Evolutionary conservation across 192 early-diverging fungal genomes (phyloP).

Genomic region (Podila minutissima): DNA sequence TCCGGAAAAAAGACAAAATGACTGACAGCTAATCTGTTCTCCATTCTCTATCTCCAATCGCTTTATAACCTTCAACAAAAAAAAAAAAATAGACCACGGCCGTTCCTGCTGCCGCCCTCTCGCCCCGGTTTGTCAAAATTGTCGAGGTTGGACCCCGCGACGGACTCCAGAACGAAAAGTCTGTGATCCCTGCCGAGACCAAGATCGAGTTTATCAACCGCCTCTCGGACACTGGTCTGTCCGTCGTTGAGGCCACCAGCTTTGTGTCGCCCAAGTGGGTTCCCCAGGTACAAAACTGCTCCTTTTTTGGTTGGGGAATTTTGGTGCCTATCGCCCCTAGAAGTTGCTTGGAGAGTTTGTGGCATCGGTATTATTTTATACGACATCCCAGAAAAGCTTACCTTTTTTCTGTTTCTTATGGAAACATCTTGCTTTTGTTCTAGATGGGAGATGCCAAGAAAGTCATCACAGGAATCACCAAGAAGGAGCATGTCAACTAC

Average conservation of each 20-base stretch:
- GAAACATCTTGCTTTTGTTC: slow-evolving; percentile 1
- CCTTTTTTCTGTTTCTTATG: background rate
- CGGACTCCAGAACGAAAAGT: slow-evolving; percentile 96
- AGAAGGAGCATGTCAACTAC: slow-evolving; percentile 75
- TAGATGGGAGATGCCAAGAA: slow-evolving; percentile 89
- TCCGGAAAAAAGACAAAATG: too few species aligned
- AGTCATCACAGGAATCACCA: slow-evolving; percentile 76
- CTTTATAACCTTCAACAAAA: too few species aligned
- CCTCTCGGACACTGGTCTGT: slow-evolving; percentile 81
- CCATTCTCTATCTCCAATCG: too few species aligned
- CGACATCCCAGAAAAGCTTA: too few species aligned
- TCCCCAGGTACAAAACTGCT: slow-evolving; percentile 71
- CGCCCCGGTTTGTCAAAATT: slow-evolving; percentile 76
- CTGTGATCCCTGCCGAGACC: slow-evolving; percentile 77
- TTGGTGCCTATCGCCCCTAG: too few species aligned
- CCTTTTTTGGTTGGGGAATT: background rate
- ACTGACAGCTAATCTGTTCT: too few species aligned
- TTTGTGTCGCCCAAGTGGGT: slow-evolving; percentile 99
- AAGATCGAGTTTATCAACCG: slow-evolving; percentile 91
- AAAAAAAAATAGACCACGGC: slow-evolving; percentile 11
- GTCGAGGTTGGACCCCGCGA: slow-evolving; percentile 97
- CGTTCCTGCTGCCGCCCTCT: slow-evolving; percentile 9
- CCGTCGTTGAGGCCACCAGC: slow-evolving; percentile 89
- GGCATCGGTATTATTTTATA: too few species aligned
- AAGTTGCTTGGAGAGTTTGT: too few species aligned